Conservation (phyloP, 2,329 filamentous ascomycete species). For the Metarhizium anisopliae region DNA sequence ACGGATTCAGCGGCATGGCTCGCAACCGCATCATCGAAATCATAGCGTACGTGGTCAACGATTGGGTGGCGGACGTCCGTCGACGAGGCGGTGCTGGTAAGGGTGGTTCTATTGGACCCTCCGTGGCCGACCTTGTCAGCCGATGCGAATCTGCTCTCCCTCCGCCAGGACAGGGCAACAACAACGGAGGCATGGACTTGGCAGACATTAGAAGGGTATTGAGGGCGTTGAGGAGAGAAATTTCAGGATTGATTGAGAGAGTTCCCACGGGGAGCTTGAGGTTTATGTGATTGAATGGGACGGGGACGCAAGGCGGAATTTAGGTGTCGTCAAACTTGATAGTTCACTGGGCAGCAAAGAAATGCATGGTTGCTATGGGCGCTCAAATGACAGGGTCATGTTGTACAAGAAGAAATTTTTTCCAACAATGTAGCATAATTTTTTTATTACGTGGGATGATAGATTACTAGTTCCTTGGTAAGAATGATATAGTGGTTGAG, state of each 20-base stretch:
- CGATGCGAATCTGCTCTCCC: conserved; percentile 39
- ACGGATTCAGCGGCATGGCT: conserved; percentile 44
- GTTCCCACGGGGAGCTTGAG: conserved; percentile 33
- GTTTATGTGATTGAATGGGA: conserved; percentile 28
- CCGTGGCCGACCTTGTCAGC: conserved; percentile 40
- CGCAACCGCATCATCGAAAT: conserved; percentile 46
- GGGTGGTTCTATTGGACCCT: conserved; percentile 29
- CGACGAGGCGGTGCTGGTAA: conserved; percentile 33
- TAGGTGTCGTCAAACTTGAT: background rate
- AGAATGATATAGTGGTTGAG: background rate
- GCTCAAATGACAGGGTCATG: conserved; percentile 5
- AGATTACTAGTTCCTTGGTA: background rate
- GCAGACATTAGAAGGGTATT: conserved; percentile 34
- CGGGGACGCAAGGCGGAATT: background rate
- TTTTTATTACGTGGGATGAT: background rate
- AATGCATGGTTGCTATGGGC: background rate
- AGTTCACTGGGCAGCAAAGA: background rate
- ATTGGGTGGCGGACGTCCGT: conserved; percentile 41
- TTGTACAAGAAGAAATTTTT: conserved; percentile 3
- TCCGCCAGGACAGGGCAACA: conserved; percentile 28
- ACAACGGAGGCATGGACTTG: conserved; percentile 36
- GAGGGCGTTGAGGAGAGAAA: conserved; percentile 32
- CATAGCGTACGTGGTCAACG: conserved; percentile 39
- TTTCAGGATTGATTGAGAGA: conserved; percentile 34
- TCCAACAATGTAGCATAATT: conserved; percentile 6